Percentiles rank a stretch among this genome's conserved stretches.
Conservation (phyloP, 106 monocot species). For the Apostasia ramifera region DNA sequence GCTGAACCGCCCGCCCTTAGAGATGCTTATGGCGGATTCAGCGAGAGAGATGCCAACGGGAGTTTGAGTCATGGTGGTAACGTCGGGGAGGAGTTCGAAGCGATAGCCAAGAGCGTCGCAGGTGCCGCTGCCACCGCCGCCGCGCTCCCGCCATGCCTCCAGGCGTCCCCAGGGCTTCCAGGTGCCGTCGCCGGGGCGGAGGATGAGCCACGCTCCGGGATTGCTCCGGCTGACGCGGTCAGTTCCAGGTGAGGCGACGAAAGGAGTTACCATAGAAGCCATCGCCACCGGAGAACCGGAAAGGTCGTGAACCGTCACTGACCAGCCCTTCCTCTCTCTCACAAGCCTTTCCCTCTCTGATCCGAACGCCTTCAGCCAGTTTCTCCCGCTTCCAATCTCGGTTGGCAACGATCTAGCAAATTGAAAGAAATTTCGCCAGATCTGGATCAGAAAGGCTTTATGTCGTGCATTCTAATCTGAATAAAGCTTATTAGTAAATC, state of each 20-base stretch:
- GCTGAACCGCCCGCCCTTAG: conserved; percentile 67
- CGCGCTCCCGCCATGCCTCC: conserved; percentile 89
- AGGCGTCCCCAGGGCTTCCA: conserved; percentile 96
- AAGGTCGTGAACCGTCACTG: conserved; percentile 83
- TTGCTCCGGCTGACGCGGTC: conserved; percentile 81
- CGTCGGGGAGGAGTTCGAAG: conserved; percentile 66
- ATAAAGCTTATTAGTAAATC: background rate
- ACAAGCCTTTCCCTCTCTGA: conserved; percentile 51
- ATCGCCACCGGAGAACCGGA: conserved; percentile 83
- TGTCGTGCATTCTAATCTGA: background rate
- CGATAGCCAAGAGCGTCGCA: conserved; percentile 59
- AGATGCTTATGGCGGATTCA: conserved; percentile 38
- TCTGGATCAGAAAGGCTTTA: background rate
- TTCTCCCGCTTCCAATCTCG: conserved; percentile 25
- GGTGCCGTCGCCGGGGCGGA: conserved; percentile 68
- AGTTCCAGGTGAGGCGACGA: conserved; percentile 80
- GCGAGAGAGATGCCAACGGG: conserved; percentile 33
- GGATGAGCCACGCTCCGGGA: conserved; percentile 89
- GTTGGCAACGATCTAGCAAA: conserved; percentile 40
- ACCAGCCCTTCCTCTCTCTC: conserved; percentile 88
- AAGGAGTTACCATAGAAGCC: conserved; percentile 89
- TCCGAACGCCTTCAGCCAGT: conserved; percentile 56
- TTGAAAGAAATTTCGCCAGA: background rate
- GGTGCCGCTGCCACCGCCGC: conserved; percentile 24
- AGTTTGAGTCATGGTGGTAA: conserved; percentile 18